Conservation (phyloP, 164 flowering plant genomes). For the Nelumbo lutea region DNA sequence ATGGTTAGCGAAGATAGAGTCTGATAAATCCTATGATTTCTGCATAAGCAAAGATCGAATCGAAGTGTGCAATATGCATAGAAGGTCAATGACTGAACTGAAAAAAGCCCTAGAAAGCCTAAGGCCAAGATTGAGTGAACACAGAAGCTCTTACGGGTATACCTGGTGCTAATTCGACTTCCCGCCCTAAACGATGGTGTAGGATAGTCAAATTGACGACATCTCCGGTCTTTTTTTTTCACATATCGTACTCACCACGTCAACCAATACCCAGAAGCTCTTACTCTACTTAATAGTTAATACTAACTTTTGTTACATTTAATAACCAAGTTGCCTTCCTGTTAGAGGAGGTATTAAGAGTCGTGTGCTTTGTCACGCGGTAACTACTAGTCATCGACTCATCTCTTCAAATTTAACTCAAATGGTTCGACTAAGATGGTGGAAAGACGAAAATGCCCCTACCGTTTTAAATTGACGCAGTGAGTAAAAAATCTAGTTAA, state of each 20-base stretch:
- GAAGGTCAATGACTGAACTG: not conserved
- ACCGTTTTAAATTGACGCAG: too few relatives aligned
- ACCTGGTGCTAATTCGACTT: conserved; percentile 10
- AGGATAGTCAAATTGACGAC: conserved; percentile 6
- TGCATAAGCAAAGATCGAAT: not conserved
- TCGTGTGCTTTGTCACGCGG: not conserved
- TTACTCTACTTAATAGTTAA: not conserved
- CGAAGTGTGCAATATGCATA: not conserved
- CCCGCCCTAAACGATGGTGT: conserved; percentile 17
- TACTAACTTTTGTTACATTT: not conserved
- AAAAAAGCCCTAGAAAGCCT: conserved; percentile 13
- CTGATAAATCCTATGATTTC: conserved; percentile 23
- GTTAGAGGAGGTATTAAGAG: not conserved
- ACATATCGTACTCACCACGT: not conserved
- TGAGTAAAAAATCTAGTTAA: too few relatives aligned
- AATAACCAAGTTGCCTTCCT: not conserved
- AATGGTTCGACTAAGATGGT: too few relatives aligned
- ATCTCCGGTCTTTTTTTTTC: not conserved
- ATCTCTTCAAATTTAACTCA: too few relatives aligned
- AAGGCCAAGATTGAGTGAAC: conserved; percentile 2
- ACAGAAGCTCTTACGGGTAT: conserved; percentile 12
- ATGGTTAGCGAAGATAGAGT: not conserved
- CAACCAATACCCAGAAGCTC: not conserved
- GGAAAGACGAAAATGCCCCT: too few relatives aligned
- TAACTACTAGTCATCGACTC: not conserved